Evolutionary conservation across 1,139 yeast species (phyloP), one percentile per base, ranked within the genome.

Genomic region (Suhomyces coccinellae): DNA sequence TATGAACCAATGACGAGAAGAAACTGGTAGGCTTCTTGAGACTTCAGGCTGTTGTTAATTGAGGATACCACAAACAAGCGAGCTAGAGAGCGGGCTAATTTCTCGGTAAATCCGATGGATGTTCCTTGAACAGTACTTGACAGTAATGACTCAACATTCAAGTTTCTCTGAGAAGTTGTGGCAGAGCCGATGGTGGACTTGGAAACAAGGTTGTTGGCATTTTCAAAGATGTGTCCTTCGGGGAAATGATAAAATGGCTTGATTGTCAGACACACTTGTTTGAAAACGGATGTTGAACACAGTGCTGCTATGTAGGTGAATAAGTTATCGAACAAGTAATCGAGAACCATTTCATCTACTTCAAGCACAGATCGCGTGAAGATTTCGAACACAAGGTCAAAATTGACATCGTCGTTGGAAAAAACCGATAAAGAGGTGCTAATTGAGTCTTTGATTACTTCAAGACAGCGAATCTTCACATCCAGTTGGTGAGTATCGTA

Each of bases 401-500:
- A 58, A 42, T 51, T 63, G 36, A 60, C 49, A 2, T 53, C 54
- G 36, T 50, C 40, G 47, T 56, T 54, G 44, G 59, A 63, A 51
- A 62, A 67, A 41, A 55, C 50, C 2, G 61, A 58, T 35, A 54
- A 51, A 8, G 82, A 75, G 1, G 69, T 57, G 30, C 65, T 66
- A 43, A 68, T 72, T 0, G 77, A 70, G 7, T 75, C 72, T 12
- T 67, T 65, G 15, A 85, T 60, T 4, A 81, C 65, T 38, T 61
- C 61, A 12, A 83, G 60, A 17, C 76, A 70, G 9, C 65, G 63
- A 0, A 70, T 47, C 36, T 82, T 71, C 2, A 76, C 66, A 1
- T 63, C 61, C 1, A 66, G 46, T 2, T 64, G 57, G 3, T 43
- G 15, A 11, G 38, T 9, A 12, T 44, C 39, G 32, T 61, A 62